A percentile compares a stretch with the other conserved stretches of the same genome.
Conservation (phyloP, 768 basidiomycete genomes). For the Strobilomyces confusus region DNA sequence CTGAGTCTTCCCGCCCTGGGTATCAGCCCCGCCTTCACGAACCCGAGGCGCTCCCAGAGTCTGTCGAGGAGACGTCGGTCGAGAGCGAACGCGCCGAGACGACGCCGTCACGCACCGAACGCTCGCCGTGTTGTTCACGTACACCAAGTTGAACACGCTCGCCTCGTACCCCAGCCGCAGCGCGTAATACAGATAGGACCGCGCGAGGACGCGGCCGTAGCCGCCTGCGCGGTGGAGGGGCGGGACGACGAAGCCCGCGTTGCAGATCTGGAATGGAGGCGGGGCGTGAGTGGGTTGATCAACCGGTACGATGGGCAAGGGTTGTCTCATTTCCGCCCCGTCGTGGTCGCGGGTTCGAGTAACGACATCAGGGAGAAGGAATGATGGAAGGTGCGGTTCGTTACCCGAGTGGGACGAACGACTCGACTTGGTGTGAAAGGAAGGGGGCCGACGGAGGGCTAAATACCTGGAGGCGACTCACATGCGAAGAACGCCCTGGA, state of each 20-base stretch:
- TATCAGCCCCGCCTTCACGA: constrained; percentile 74
- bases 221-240: constrained; percentile 56
- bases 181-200: constrained; percentile 76
- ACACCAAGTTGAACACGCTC: constrained; percentile 90
- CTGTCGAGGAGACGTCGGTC: background rate
- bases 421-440: background rate
- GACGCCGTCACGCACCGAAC: constrained; percentile 41
- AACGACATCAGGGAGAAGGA: background rate
- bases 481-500: constrained; percentile 86
- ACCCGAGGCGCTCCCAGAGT: constrained; percentile 82
- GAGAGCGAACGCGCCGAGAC: background rate
- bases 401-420: background rate
- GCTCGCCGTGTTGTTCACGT: constrained; percentile 77
- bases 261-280: constrained; percentile 59
- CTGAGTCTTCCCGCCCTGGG: constrained; percentile 71
- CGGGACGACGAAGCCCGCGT: constrained; percentile 84
- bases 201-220: constrained; percentile 68
- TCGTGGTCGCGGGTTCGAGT: background rate
- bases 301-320: background rate
- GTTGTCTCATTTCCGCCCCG: constrained; percentile 4
- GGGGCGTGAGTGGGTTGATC: background rate
- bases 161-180: constrained; percentile 73
- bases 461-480: constrained; percentile 38
- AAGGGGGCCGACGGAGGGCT: background rate
- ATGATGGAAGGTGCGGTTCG: background rate